Conservation (phyloP, 1,139 yeast species). For the Kazachstania sp. region DNA sequence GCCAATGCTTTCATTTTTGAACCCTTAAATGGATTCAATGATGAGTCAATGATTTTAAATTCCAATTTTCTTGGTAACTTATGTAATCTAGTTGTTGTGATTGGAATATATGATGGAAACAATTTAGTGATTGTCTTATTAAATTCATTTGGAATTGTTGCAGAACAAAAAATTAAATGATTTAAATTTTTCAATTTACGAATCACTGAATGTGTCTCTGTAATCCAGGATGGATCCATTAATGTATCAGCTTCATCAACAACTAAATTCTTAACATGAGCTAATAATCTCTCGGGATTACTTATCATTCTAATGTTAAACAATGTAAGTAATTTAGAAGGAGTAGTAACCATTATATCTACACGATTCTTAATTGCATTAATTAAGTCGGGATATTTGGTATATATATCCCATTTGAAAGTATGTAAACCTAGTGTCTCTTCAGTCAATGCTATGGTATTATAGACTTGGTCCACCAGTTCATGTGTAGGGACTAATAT, state of each 20-base stretch:
- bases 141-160: slow-evolving; percentile 79
- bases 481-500: slow-evolving; percentile 85
- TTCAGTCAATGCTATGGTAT: slow-evolving; percentile 41
- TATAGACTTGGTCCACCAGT: slow-evolving; percentile 69
- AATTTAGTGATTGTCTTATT: slow-evolving; percentile 50
- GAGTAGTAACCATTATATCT: slow-evolving; percentile 80
- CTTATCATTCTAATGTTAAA: slow-evolving; percentile 38
- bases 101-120: slow-evolving; percentile 60
- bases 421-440: slow-evolving; percentile 38
- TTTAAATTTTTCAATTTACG: slow-evolving; percentile 45
- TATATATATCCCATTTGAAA: slow-evolving; percentile 50
- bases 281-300: slow-evolving; percentile 42
- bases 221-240: slow-evolving; percentile 73
- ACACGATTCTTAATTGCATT: slow-evolving; percentile 44
- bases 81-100: slow-evolving; percentile 77
- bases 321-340: slow-evolving; percentile 50
- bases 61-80: slow-evolving; percentile 69
- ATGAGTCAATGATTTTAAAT: slow-evolving; percentile 67
- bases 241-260: slow-evolving; percentile 96
- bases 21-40: slow-evolving; percentile 69
- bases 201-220: slow-evolving; percentile 54
- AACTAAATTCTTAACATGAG: slow-evolving; percentile 50
- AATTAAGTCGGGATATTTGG: slow-evolving; percentile 44
- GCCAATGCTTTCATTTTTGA: slow-evolving; percentile 78
- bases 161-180: slow-evolving; percentile 73